Base-by-base conservation (phyloP, 2,329 filamentous ascomycete species). In the Paraconiothyrium sp. region DNA sequence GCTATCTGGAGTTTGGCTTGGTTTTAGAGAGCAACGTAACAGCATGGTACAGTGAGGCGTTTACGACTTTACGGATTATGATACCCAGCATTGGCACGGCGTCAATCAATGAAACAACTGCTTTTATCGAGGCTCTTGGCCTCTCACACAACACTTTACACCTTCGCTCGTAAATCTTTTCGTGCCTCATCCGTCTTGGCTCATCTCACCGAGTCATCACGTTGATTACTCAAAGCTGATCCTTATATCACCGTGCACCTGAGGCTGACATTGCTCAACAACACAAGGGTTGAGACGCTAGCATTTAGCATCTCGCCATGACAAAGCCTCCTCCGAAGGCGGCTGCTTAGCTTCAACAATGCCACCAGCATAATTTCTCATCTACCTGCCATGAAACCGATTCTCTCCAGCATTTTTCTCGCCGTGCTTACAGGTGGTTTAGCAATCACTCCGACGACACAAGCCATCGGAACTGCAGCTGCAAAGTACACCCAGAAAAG, bases 1-100 rank as follows among this genome's bases (percentile, higher is more conserved):
- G 92, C 93, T 2, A 85, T 95, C 59, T 99, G 95, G 95, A 98
- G 94, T 27, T 77, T 98, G 76, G 93, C 93, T 30, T 99, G 95
- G 94, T 93, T 98, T 75, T 98, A 56, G 48, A 22, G 10, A 14
- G 20, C 16, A 4, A 30, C 11, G 13, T 27, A 37, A 16, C 43
- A 27, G 4, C 20, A 16, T n/a, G 27, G 14, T 14, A 41, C 37
- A 49, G 24, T 30, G 27, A 30, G 27, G 27, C 27, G 14, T 30
- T 55, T 47, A 50, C 14, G 58, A 60, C 58, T 35, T 43, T 49
- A 44, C 24, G 46, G 32, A 57, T 44, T 57, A 60, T 58, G 54
- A 54, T 54, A 63, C 61, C 61, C 61, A 47, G 30, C 48, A 63
- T 39, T 20, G 24, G 48, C 54, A 60, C 24, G 61, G 61, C 61